Evolutionary conservation across 169 alveolate genomes (phyloP).

Genomic region (Cryptosporidium sp.): DNA sequence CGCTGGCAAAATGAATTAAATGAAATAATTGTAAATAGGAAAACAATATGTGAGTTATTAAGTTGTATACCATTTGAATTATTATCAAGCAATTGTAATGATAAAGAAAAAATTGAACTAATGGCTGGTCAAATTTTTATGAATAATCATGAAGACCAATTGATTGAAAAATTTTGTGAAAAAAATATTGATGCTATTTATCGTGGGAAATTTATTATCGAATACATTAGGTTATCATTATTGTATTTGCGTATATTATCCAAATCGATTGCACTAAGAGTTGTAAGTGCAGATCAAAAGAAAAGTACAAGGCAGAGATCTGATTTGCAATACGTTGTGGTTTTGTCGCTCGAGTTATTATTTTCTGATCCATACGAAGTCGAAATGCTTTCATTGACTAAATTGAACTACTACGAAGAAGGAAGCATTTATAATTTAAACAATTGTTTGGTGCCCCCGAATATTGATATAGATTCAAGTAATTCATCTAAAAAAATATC

Average conservation of each 20-base stretch:
- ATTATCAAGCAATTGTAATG: neutral
- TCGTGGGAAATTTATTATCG: constrained; percentile 18
- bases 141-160: constrained; percentile 1
- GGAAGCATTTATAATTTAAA: neutral
- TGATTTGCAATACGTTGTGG: constrained; percentile 5
- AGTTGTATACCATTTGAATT: constrained; percentile 68
- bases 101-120: neutral
- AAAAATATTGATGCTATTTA: neutral
- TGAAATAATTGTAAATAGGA: constrained; percentile 53
- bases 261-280: constrained; percentile 50
- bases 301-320: neutral
- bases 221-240: constrained; percentile 38
- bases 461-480: neutral
- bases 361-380: constrained; percentile 41
- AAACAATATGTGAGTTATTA: constrained; percentile 55
- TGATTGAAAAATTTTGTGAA: constrained; percentile 4
- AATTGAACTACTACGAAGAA: neutral
- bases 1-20: constrained; percentile 58
- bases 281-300: neutral
- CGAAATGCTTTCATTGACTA: constrained; percentile 9
- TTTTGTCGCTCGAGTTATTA: constrained; percentile 26
- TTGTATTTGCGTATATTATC: constrained; percentile 35
- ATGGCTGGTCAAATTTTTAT: neutral
- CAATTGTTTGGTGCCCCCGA: neutral
- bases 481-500: neutral